These are phyloP conservation scores for Colletotrichum sp. DNA, from an alignment of 2,329 filamentous ascomycete genomes.

Conservation along the genomic window DNA sequence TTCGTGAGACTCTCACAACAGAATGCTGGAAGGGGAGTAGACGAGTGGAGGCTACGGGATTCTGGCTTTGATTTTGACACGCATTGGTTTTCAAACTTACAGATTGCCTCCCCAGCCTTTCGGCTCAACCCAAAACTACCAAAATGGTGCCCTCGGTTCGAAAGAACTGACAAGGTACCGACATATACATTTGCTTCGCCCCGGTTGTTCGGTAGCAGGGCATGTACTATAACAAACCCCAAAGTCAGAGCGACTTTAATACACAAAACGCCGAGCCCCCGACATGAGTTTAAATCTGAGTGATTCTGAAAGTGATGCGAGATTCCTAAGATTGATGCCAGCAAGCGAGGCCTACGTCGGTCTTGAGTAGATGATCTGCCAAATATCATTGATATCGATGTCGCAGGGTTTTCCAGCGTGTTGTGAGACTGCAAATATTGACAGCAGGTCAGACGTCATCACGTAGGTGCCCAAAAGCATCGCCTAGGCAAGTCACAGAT, in stretches of 20 bases:
- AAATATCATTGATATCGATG: neutral
- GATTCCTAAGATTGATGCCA: neutral
- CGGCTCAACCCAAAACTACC: constrained; percentile 5
- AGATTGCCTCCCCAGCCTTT: constrained; percentile 12
- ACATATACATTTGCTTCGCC: constrained; percentile 9
- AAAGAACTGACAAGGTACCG: neutral
- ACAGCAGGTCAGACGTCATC: neutral
- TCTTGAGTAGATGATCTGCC: neutral
- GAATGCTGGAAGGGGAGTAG: constrained; percentile 13
- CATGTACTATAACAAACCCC: constrained; percentile 16
- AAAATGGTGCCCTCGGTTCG: neutral
- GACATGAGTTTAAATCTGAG: neutral
- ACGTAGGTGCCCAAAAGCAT: neutral
- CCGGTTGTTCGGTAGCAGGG: neutral
- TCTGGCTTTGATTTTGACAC: constrained; percentile 14
- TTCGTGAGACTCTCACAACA: constrained; percentile 2
- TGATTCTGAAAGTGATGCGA: neutral
- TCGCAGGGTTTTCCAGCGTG: neutral
- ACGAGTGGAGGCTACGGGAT: constrained; percentile 5
- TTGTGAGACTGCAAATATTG: neutral
- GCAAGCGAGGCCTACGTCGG: neutral
- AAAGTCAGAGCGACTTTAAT: constrained; percentile 10
- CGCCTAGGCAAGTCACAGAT: neutral
- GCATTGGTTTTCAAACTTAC: constrained; percentile 14
- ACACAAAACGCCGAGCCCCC: constrained; percentile 16